A percentile compares a stretch with the other conserved stretches of the same genome.
phyloP scores from a whole-genome alignment of 805 yeast species.

The Zygotorulaspora florentina region DNA sequence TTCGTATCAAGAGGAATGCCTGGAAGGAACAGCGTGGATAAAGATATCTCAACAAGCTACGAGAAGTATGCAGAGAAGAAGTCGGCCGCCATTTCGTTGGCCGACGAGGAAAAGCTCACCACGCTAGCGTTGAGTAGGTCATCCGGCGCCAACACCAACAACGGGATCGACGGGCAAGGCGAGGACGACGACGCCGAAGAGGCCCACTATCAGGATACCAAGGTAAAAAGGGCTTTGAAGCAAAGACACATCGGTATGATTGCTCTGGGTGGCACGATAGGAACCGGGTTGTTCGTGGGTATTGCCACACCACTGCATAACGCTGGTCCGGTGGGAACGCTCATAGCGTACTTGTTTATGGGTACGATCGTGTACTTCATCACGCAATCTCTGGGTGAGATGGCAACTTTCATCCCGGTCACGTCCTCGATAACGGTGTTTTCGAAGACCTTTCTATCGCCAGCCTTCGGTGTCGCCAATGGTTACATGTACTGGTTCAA shows the following conservation, averaged over 20 bases:
- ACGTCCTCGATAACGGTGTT: conserved; percentile 59
- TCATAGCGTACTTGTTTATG: conserved; percentile 59
- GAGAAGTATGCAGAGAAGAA: conserved; percentile 2
- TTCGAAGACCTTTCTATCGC: conserved; percentile 57
- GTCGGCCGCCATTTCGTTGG: neutral
- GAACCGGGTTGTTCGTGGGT: conserved; percentile 65
- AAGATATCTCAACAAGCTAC: neutral
- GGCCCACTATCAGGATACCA: conserved; percentile 35
- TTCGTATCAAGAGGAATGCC: neutral
- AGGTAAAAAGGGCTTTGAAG: conserved; percentile 54
- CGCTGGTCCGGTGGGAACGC: conserved; percentile 64
- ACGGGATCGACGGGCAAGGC: neutral
- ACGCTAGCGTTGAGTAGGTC: neutral
- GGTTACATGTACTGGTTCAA: conserved; percentile 71
- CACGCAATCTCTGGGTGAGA: conserved; percentile 65
- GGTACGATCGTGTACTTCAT: conserved; percentile 58
- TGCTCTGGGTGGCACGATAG: conserved; percentile 71
- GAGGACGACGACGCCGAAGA: conserved; percentile 26
- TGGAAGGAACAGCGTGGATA: neutral
- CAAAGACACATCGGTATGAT: conserved; percentile 67
- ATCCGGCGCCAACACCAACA: neutral
- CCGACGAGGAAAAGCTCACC: neutral
- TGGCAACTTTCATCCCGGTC: conserved; percentile 71
- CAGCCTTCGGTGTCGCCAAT: conserved; percentile 62
- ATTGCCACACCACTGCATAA: conserved; percentile 49